Percentiles rank a stretch among this genome's conserved stretches.
Conservation (phyloP, 2,329 filamentous ascomycete genomes). For the Fusarium virguliforme region DNA sequence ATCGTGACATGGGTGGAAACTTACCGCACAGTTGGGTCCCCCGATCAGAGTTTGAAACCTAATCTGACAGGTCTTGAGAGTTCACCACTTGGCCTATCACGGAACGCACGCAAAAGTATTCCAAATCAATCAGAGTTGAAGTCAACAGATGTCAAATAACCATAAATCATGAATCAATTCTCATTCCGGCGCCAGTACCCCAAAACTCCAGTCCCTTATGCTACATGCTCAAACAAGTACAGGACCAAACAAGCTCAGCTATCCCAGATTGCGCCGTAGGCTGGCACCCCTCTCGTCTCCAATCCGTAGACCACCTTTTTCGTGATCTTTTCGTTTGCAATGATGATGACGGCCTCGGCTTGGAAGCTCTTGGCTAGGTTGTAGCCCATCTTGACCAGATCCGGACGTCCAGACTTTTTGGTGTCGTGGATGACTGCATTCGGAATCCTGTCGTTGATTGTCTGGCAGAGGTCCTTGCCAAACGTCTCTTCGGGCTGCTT, state of each 20-base stretch:
- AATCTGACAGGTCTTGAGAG: conserved; percentile 5
- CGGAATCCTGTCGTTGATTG: conserved; percentile 71
- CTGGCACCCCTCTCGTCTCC: conserved; percentile 75
- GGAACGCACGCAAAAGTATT: background rate
- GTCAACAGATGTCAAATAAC: conserved; percentile 2
- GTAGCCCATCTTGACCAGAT: conserved; percentile 66
- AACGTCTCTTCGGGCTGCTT: conserved; percentile 75
- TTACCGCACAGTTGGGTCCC: background rate
- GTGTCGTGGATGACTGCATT: conserved; percentile 80
- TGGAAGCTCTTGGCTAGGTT: conserved; percentile 71
- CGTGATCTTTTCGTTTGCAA: conserved; percentile 79
- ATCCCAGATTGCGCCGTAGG: conserved; percentile 83
- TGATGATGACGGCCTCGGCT: conserved; percentile 80
- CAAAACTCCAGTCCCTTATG: background rate
- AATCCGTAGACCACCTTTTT: conserved; percentile 78
- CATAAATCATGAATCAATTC: background rate
- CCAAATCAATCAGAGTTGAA: conserved; percentile 5
- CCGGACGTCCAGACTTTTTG: conserved; percentile 70
- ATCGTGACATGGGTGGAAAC: conserved; percentile 9
- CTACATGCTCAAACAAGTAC: conserved; percentile 3
- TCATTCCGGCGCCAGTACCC: conserved; percentile 5
- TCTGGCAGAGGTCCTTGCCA: conserved; percentile 69
- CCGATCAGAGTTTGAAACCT: conserved; percentile 3
- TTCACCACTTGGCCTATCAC: background rate
- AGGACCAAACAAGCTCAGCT: conserved; percentile 49